Evolutionary conservation across 2,329 filamentous ascomycete species (phyloP).

Genomic region (Fusarium subglutinans): DNA sequence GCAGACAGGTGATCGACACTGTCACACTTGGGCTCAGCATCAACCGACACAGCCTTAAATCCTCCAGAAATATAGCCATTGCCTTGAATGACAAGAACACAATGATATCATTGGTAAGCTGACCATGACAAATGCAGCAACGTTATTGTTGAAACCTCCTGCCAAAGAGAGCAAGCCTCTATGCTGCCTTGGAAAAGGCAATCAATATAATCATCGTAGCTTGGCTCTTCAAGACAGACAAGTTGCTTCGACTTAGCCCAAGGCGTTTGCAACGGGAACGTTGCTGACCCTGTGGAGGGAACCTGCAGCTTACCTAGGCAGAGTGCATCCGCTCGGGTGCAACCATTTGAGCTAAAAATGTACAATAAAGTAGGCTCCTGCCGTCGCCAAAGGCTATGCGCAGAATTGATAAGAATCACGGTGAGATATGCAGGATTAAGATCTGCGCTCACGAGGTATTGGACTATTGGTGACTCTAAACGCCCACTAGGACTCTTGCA

Average conservation of each 20-base stretch:
- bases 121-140: constrained; percentile 22
- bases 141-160: not conserved
- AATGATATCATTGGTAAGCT: constrained; percentile 26
- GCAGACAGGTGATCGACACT: not conserved
- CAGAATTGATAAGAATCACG: constrained; percentile 4
- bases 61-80: not conserved
- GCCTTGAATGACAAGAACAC: not conserved
- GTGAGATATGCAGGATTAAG: constrained; percentile 19
- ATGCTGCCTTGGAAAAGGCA: not conserved
- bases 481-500: constrained; percentile 7
- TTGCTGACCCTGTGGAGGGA: not conserved
- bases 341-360: constrained; percentile 2
- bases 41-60: constrained; percentile 5
- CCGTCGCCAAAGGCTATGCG: not conserved
- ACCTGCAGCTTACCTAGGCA: constrained; percentile 3
- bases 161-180: not conserved
- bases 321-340: not conserved
- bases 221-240: not conserved
- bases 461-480: not conserved
- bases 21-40: not conserved
- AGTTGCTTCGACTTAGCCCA: not conserved
- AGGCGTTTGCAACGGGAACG: not conserved
- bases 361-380: not conserved
- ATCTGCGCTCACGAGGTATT: constrained; percentile 24
- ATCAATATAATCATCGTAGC: not conserved